Evolutionary conservation across 2,329 filamentous ascomycete genomes (phyloP).

Genomic region (Scolecobasidium constrictum): DNA sequence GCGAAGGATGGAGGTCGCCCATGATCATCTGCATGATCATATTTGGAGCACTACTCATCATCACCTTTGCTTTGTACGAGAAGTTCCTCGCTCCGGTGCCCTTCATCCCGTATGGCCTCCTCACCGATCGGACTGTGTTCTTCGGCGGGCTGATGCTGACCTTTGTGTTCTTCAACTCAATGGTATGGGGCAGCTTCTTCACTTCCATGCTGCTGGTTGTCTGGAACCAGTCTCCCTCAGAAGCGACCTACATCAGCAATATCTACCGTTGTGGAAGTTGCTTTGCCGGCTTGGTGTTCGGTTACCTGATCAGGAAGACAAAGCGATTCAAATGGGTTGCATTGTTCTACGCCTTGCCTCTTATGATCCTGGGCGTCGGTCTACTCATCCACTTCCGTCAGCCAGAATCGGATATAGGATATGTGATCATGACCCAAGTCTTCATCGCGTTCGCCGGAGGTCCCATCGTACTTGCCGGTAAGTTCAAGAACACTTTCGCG

Average conservation of each 20-base stretch:
- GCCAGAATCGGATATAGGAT: conserved; percentile 18
- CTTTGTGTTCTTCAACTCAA: conserved; percentile 18
- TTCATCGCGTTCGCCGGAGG: conserved; percentile 11
- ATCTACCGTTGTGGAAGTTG: conserved; percentile 22
- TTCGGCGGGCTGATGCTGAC: conserved; percentile 40
- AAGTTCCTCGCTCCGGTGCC: conserved; percentile 25
- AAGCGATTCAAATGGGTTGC: conserved; percentile 19
- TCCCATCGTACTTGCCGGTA: not conserved
- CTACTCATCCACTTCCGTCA: conserved; percentile 22
- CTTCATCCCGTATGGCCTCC: conserved; percentile 34
- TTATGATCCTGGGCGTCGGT: conserved; percentile 20
- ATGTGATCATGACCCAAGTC: conserved; percentile 23
- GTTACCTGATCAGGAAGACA: conserved; percentile 13
- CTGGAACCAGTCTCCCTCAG: conserved; percentile 17
- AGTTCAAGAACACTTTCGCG: too few relatives aligned
- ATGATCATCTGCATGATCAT: conserved; percentile 33
- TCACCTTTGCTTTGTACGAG: conserved; percentile 28
- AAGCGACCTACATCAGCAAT: conserved; percentile 12
- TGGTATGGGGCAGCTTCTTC: conserved; percentile 29
- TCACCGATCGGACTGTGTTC: conserved; percentile 38
- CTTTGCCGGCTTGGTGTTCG: conserved; percentile 16
- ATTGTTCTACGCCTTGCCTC: conserved; percentile 18
- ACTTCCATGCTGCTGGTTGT: conserved; percentile 30
- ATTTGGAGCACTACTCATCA: conserved; percentile 24
- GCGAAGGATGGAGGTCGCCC: conserved; percentile 21